These are phyloP conservation scores for Escallonia rubra DNA, from an alignment of 129 eudicot genomes.

Conservation along the genomic window DNA sequence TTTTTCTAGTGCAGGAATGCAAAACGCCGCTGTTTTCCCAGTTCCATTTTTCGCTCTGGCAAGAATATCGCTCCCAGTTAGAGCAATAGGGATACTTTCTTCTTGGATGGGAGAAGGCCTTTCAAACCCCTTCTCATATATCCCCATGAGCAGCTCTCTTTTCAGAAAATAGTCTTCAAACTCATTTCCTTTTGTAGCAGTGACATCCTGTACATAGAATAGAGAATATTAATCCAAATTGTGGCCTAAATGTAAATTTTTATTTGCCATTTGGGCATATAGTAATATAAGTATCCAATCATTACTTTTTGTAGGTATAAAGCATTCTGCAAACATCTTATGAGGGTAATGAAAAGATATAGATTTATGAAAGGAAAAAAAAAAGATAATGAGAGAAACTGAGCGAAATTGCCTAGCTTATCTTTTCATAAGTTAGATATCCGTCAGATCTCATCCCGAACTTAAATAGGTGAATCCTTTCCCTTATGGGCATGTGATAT, in stretches of 20 bases:
- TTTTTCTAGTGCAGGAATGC: slow-evolving; percentile 78
- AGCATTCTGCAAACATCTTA: not conserved
- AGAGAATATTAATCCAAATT: not conserved
- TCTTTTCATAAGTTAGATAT: too few species aligned
- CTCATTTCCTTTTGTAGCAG: slow-evolving; percentile 75
- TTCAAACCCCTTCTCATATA: slow-evolving; percentile 81
- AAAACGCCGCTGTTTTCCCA: slow-evolving; percentile 89
- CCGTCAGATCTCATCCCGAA: too few species aligned
- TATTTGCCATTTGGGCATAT: not conserved
- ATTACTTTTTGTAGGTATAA: not conserved
- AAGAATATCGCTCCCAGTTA: slow-evolving; percentile 83
- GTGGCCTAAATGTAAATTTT: not conserved
- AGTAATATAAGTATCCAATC: not conserved
- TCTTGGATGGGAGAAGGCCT: slow-evolving; percentile 90
- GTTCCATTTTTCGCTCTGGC: slow-evolving; percentile 85
- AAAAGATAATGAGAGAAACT: not conserved
- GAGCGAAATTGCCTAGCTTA: too few species aligned
- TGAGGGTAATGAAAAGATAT: not conserved
- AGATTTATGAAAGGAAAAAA: not conserved
- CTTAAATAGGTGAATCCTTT: not conserved
- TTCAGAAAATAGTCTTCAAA: slow-evolving; percentile 71
- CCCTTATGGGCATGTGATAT: not conserved
- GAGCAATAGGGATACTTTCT: slow-evolving; percentile 89
- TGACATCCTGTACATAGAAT: slow-evolving; percentile 48
- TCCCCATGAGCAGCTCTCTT: slow-evolving; percentile 73